These are phyloP conservation scores for Solanum bulbocastanum DNA, from an alignment of 257 asterid genomes.

Conservation along the genomic window DNA sequence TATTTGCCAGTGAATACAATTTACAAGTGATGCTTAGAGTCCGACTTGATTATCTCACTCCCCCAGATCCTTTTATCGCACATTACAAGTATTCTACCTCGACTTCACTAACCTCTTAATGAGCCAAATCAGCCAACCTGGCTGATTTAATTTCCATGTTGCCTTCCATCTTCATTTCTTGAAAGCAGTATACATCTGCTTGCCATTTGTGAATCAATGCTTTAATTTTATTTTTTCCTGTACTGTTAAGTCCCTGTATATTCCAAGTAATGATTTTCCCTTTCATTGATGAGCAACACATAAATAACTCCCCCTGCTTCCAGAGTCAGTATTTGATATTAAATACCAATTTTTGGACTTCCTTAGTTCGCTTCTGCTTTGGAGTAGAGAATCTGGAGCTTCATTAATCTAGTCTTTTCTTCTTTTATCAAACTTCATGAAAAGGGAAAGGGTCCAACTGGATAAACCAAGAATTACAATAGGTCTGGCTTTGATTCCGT, in stretches of 20 bases:
- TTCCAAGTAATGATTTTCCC: not conserved
- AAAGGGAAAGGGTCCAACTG: not conserved
- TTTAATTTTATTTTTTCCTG: not conserved
- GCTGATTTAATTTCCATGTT: not conserved
- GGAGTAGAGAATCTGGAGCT: not conserved
- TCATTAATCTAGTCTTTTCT: not conserved
- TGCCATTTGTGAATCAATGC: not conserved
- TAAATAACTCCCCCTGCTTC: not conserved
- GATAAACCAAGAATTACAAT: not conserved
- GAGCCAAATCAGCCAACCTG: not conserved
- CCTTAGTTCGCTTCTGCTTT: not conserved
- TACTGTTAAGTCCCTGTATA: not conserved
- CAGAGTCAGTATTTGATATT: not conserved
- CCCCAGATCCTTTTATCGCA: not conserved
- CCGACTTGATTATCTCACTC: not conserved
- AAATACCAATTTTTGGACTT: not conserved
- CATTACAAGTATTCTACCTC: not conserved
- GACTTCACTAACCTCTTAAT: not conserved
- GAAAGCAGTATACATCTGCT: not conserved
- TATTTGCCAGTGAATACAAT: not conserved
- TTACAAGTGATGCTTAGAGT: not conserved
- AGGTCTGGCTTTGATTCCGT: not conserved
- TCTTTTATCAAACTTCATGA: not conserved
- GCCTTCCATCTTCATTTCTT: not conserved
- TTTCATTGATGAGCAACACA: not conserved